These are phyloP conservation scores for Pseudogymnoascus sp. DNA, from an alignment of 2,329 filamentous ascomycete genomes.

Conservation along the genomic window DNA sequence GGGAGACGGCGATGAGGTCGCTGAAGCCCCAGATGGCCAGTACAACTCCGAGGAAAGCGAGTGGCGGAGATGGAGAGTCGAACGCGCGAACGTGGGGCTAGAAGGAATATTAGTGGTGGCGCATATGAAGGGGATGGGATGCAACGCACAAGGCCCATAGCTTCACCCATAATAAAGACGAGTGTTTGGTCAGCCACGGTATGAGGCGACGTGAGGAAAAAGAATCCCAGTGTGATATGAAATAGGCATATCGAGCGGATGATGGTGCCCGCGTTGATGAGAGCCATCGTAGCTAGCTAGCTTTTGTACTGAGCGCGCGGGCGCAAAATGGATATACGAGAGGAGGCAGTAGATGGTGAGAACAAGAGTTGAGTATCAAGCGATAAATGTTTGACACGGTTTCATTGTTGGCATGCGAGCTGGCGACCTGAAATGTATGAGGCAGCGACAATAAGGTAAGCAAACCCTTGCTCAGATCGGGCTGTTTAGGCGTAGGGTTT, in stretches of 20 bases:
- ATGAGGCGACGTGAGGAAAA: conserved; percentile 67
- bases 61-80: conserved; percentile 57
- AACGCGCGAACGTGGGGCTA: conserved; percentile 61
- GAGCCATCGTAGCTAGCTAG: conserved; percentile 50
- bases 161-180: conserved; percentile 73
- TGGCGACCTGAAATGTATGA: background rate
- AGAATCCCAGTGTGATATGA: conserved; percentile 74
- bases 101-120: conserved; percentile 10
- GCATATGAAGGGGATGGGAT: background rate
- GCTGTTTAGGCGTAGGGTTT: conserved; percentile 10
- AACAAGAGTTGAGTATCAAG: background rate
- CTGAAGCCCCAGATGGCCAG: conserved; percentile 51
- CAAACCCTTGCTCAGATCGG: conserved; percentile 4
- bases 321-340: background rate
- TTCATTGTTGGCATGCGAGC: conserved; percentile 7
- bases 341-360: background rate
- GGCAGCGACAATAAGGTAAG: conserved; percentile 5
- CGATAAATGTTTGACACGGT: conserved; percentile 3
- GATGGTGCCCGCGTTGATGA: conserved; percentile 72
- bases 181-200: conserved; percentile 69
- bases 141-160: conserved; percentile 64
- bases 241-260: conserved; percentile 76
- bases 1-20: conserved; percentile 57
- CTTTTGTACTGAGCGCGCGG: background rate
- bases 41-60: conserved; percentile 63